Percentiles rank a stretch among this genome's conserved stretches.
Evolutionary conservation across 345 rosid species (phyloP).

Genomic region (Zanthoxylum bungeanum): DNA sequence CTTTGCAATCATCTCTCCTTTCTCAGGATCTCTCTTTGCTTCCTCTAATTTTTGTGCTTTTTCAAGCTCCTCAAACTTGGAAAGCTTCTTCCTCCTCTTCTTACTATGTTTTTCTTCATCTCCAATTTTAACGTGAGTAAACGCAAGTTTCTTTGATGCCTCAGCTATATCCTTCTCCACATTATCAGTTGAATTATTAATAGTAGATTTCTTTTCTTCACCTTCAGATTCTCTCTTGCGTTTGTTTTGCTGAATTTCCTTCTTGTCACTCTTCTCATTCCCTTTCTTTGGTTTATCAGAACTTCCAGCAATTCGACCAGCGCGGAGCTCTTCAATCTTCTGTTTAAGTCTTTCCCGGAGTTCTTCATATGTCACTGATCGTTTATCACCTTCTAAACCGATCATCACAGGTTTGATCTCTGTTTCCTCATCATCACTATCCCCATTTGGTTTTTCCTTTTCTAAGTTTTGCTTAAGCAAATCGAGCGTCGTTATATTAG

Average conservation of each 20-base stretch:
- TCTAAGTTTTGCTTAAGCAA: slow-evolving; percentile 62
- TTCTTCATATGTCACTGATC: slow-evolving; percentile 68
- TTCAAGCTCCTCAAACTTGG: slow-evolving; percentile 68
- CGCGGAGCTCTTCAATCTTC: slow-evolving; percentile 69
- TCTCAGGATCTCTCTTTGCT: slow-evolving; percentile 73
- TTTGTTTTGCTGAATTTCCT: slow-evolving; percentile 39
- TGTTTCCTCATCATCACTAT: slow-evolving; percentile 43
- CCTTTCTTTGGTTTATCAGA: slow-evolving; percentile 24
- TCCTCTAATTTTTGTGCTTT: slow-evolving; percentile 59
- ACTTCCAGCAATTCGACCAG: slow-evolving; percentile 39
- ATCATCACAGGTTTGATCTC: slow-evolving; percentile 32
- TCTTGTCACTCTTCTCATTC: slow-evolving; percentile 26
- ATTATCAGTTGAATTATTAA: slow-evolving; percentile 31
- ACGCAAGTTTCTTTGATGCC: slow-evolving; percentile 74
- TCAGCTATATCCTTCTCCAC: slow-evolving; percentile 59
- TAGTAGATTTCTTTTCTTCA: slow-evolving; percentile 31
- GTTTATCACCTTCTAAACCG: slow-evolving; percentile 35
- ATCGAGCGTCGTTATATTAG: slow-evolving; percentile 54
- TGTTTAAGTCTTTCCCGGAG: slow-evolving; percentile 60
- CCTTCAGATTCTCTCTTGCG: slow-evolving; percentile 54
- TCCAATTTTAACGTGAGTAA: slow-evolving; percentile 69
- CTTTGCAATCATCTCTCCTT: slow-evolving; percentile 55
- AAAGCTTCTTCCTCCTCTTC: slow-evolving; percentile 54
- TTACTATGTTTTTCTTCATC: slow-evolving; percentile 48
- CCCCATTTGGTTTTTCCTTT: slow-evolving; percentile 44